phyloP scores from a whole-genome alignment of 2,329 filamentous ascomycete genomes.

The Acarospora socialis region DNA sequence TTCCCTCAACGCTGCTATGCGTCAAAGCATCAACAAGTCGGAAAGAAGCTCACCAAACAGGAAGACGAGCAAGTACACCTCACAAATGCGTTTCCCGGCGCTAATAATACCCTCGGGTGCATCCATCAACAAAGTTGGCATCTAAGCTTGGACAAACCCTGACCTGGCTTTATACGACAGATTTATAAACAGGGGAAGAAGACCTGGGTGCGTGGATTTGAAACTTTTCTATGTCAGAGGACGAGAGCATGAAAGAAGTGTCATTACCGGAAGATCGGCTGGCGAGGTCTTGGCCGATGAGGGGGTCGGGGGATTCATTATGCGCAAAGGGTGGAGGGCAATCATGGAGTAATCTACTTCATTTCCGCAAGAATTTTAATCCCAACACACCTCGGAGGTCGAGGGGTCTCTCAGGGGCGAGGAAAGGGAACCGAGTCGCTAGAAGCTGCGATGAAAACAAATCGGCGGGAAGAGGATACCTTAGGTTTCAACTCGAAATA shows the following conservation, averaged over 20 bases:
- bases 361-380: too few relatives aligned
- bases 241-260: constrained; percentile 46
- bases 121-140: constrained; percentile 56
- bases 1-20: too few relatives aligned
- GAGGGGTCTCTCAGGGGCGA: too few relatives aligned
- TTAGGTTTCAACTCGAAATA: too few relatives aligned
- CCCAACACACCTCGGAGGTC: too few relatives aligned
- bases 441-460: too few relatives aligned
- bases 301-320: constrained; percentile 41
- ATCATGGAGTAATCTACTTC: too few relatives aligned
- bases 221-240: constrained; percentile 49
- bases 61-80: constrained; percentile 41
- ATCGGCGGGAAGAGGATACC: too few relatives aligned
- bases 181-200: constrained; percentile 11
- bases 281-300: constrained; percentile 48
- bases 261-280: constrained; percentile 48
- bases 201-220: constrained; percentile 29
- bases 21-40: too few relatives aligned
- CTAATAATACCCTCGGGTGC: constrained; percentile 50
- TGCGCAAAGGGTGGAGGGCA: constrained; percentile 51
- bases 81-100: constrained; percentile 53
- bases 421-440: too few relatives aligned
- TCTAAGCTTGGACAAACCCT: constrained; percentile 44
- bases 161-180: constrained; percentile 42
- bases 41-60: too few relatives aligned